Evolutionary conservation across 202 grass and related monocot species (phyloP), one percentile per base, ranked within the genome.

Genomic region (Schoenoplectus tabernaemontani): DNA sequence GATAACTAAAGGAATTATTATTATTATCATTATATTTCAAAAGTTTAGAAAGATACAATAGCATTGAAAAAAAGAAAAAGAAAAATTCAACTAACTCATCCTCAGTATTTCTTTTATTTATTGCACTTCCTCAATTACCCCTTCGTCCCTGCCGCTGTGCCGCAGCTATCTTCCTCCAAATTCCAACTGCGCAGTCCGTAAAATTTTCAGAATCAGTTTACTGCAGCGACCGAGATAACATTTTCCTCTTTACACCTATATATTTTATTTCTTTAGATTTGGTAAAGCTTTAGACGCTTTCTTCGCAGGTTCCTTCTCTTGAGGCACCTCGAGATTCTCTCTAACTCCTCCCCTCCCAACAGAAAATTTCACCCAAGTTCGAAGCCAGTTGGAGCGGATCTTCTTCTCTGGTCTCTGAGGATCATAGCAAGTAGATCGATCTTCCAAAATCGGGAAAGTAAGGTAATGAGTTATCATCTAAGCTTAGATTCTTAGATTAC

Each of bases 351-450:
- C 26, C n/a, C 24, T 74, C 26, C 10, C 24, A 48, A 48, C 44
- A 48, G 44, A 48, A 13, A 53, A 73, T 50, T 50, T 73, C 7
- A 7, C 5, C 26, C 15, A 50, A 73, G 43, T 73, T 26, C 26
- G 69, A 73, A 73, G 24, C 69, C 46, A 53, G 23, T 73, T 33
- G 69, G 32, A 34, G 4, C 43, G 9, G 51, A 51, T 67, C 23
- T 51, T 50, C 44, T 44, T 73, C 20, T 15, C 13, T 53, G 15
- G 43, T 53, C 46, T 19, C 34, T 26, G 46, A 74, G 24, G 15
- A 74, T 24, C 70, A 33, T 4, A 34, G 46, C 23, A 74, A 74
- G 47, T 30, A 74, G 43, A 74, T 74, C 70, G 26, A 74, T 74
- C 28, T 26, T 34, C 5, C 15, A n/a, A 33, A 30, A 54, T 74